These are phyloP conservation scores for Forsythia suspensa DNA, from an alignment of 257 asterid species.

Conservation along the genomic window DNA sequence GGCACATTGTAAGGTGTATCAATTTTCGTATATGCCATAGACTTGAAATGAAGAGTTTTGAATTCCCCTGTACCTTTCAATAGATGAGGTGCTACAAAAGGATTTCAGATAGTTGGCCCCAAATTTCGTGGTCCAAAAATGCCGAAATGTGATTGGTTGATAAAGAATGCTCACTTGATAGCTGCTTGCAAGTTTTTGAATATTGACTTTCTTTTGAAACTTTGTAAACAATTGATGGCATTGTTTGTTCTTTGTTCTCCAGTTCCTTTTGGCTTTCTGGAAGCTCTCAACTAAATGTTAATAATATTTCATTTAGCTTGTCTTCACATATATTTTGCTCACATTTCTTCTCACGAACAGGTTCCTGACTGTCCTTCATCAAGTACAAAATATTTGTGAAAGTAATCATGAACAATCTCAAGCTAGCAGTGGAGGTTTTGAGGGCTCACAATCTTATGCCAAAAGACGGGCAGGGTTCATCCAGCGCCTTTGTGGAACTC, in stretches of 20 bases:
- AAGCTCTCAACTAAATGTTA: background rate
- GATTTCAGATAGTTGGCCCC: background rate
- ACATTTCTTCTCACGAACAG: constrained; percentile 18
- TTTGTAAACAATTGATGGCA: background rate
- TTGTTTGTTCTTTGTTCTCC: background rate
- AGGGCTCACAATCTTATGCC: constrained; percentile 81
- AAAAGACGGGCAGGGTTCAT: constrained; percentile 82
- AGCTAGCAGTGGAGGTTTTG: constrained; percentile 83
- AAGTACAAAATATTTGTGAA: constrained; percentile 10
- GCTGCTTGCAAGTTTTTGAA: background rate
- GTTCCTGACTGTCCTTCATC: constrained; percentile 4
- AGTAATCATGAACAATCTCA: constrained; percentile 63
- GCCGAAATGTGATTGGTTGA: no score
- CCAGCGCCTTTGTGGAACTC: constrained; percentile 78
- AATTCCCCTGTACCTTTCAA: no score
- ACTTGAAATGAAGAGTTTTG: background rate
- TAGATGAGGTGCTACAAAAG: background rate
- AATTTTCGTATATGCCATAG: background rate
- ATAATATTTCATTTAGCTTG: background rate
- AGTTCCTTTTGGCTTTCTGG: background rate
- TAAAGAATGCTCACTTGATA: no score
- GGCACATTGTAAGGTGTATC: background rate
- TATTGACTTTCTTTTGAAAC: background rate
- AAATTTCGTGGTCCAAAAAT: background rate
- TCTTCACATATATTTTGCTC: background rate